These are phyloP conservation scores for Aspergillus panamensis DNA, from an alignment of 495 filamentous ascomycete species.

Conservation along the genomic window DNA sequence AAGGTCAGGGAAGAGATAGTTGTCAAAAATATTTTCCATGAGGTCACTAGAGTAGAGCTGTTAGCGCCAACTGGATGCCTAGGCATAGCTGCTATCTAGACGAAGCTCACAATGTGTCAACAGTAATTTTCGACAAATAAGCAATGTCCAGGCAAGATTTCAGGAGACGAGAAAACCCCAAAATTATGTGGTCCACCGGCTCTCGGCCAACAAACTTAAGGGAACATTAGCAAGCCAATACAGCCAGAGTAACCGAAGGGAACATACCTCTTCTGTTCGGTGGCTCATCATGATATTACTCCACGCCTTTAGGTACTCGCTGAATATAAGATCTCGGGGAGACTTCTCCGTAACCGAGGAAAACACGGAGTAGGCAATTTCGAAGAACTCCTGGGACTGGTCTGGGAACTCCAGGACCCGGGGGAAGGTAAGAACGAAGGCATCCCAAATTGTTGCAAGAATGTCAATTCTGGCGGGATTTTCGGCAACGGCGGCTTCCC, in stretches of 20 bases:
- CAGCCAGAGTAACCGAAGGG: background rate
- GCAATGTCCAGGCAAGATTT: constrained; percentile 48
- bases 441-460: constrained; percentile 49
- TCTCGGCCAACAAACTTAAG: constrained; percentile 50
- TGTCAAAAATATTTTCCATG: constrained; percentile 57
- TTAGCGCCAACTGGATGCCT: constrained; percentile 1
- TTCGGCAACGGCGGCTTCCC: constrained; percentile 18
- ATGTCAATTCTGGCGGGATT: constrained; percentile 37
- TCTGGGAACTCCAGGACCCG: constrained; percentile 38
- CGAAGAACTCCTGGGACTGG: constrained; percentile 56
- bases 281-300: constrained; percentile 53
- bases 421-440: constrained; percentile 49
- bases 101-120: constrained; percentile 39
- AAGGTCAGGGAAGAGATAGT: constrained; percentile 66
- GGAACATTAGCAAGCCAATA: constrained; percentile 3
- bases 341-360: constrained; percentile 50
- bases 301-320: constrained; percentile 50
- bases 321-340: constrained; percentile 48
- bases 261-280: constrained; percentile 46
- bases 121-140: constrained; percentile 37
- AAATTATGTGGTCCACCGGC: constrained; percentile 44
- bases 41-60: constrained; percentile 33
- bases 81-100: background rate
- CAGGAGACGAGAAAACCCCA: constrained; percentile 47
- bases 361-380: constrained; percentile 50